Evolutionary conservation across 2,329 filamentous ascomycete genomes (phyloP).

Genomic region (Trichoderma koningii): DNA sequence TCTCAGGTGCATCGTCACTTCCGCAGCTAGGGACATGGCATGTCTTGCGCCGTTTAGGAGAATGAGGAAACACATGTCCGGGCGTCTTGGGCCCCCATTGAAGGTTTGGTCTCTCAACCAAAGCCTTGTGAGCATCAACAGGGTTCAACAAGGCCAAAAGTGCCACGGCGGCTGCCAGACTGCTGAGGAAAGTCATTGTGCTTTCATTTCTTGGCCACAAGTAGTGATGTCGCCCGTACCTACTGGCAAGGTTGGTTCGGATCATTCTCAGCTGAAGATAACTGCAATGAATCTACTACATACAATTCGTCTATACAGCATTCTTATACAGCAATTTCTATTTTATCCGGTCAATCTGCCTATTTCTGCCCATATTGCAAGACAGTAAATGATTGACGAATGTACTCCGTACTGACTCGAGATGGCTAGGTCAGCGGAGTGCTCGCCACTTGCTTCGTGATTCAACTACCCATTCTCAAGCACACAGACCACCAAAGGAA

Average conservation of each 20-base stretch:
- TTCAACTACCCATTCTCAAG: not conserved
- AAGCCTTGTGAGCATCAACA: not conserved
- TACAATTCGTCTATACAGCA: not conserved
- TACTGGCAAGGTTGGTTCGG: not conserved
- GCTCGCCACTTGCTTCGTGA: not conserved
- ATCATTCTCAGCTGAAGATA: not conserved
- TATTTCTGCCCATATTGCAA: not conserved
- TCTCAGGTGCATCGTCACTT: not conserved
- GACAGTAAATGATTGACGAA: not conserved
- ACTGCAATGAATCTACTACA: too few relatives aligned
- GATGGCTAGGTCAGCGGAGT: not conserved
- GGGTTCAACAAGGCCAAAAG: not conserved
- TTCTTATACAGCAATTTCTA: not conserved
- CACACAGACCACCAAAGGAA: too few relatives aligned
- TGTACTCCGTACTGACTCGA: not conserved
- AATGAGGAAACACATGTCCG: conserved; percentile 10
- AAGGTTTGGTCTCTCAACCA: conserved; percentile 1
- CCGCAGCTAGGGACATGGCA: conserved; percentile 1
- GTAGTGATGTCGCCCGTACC: too few relatives aligned
- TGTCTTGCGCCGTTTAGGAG: conserved; percentile 11
- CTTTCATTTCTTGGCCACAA: too few relatives aligned
- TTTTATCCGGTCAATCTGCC: conserved; percentile 12
- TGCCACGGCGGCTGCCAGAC: not conserved
- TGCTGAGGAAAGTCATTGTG: not conserved
- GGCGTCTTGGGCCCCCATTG: conserved; percentile 17